These are phyloP conservation scores for Cenococcum geophilum DNA, from an alignment of 495 filamentous ascomycete genomes.

Conservation along the genomic window DNA sequence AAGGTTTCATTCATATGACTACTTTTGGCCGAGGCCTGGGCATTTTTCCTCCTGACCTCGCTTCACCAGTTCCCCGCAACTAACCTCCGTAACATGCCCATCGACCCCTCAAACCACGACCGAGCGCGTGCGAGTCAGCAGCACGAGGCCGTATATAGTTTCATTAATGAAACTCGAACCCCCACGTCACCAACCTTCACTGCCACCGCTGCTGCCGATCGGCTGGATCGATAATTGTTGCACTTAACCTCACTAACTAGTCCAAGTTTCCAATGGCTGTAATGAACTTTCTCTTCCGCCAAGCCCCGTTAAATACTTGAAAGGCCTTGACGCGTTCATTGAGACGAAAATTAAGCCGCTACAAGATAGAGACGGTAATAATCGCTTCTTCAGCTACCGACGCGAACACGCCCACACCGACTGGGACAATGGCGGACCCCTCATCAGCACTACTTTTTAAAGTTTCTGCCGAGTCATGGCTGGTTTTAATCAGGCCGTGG, in stretches of 20 bases:
- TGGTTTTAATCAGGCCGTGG: no score
- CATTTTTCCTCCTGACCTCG: neutral
- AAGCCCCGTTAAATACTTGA: slow-evolving; percentile 44
- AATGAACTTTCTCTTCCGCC: slow-evolving; percentile 52
- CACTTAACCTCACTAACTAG: neutral
- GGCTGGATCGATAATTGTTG: no score
- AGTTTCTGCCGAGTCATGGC: no score
- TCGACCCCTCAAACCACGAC: neutral
- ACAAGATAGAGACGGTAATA: slow-evolving; percentile 47
- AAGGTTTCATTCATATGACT: no score
- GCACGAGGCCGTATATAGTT: neutral
- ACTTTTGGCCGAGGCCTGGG: neutral
- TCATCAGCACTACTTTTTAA: no score
- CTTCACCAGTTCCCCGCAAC: neutral
- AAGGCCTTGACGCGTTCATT: slow-evolving; percentile 50
- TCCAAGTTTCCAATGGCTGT: neutral
- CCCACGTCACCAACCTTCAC: no score
- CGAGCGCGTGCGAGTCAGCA: neutral
- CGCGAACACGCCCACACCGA: slow-evolving; percentile 53
- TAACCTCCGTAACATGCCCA: neutral
- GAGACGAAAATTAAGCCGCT: slow-evolving; percentile 47
- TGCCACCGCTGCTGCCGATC: no score
- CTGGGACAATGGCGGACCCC: slow-evolving; percentile 48
- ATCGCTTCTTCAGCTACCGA: slow-evolving; percentile 57
- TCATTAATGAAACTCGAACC: neutral